These are phyloP conservation scores for Coriaria nepalensis DNA, from an alignment of 306 rosid species.

Conservation along the genomic window DNA sequence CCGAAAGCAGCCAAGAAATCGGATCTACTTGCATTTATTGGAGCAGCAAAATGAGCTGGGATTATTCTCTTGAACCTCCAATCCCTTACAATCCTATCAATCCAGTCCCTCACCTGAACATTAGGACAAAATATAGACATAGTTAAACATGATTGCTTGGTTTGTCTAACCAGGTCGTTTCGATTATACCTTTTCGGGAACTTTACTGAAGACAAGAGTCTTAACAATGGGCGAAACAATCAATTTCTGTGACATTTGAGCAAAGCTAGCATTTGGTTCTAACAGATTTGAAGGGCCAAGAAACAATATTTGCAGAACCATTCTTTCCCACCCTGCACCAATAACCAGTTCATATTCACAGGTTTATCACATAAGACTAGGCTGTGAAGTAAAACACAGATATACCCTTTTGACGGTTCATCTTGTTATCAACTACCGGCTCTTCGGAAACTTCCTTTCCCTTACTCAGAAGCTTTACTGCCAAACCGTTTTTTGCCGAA, in stretches of 20 bases:
- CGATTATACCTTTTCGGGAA: constrained; percentile 67
- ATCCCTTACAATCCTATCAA: constrained; percentile 52
- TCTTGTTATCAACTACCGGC: constrained; percentile 64
- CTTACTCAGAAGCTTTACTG: constrained; percentile 76
- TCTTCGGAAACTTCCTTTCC: constrained; percentile 74
- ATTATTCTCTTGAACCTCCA: constrained; percentile 86
- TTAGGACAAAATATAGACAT: not conserved
- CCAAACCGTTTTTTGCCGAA: constrained; percentile 86
- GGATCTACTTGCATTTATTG: constrained; percentile 59
- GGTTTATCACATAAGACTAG: not conserved
- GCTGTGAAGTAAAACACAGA: constrained; percentile 4
- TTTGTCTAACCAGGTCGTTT: not conserved
- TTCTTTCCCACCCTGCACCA: constrained; percentile 90
- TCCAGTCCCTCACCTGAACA: constrained; percentile 87
- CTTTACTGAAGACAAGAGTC: constrained; percentile 87
- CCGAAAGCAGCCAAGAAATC: constrained; percentile 70
- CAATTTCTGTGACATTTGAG: constrained; percentile 85
- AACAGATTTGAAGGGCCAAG: constrained; percentile 93
- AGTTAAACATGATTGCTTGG: not conserved
- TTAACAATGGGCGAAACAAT: constrained; percentile 95
- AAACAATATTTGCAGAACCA: constrained; percentile 92
- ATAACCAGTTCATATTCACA: constrained; percentile 1
- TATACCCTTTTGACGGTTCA: constrained; percentile 70
- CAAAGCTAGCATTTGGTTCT: constrained; percentile 79
- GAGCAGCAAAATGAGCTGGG: constrained; percentile 88